phyloP scores from a whole-genome alignment of 768 basidiomycete species.

The Lepiota subincarnata region DNA sequence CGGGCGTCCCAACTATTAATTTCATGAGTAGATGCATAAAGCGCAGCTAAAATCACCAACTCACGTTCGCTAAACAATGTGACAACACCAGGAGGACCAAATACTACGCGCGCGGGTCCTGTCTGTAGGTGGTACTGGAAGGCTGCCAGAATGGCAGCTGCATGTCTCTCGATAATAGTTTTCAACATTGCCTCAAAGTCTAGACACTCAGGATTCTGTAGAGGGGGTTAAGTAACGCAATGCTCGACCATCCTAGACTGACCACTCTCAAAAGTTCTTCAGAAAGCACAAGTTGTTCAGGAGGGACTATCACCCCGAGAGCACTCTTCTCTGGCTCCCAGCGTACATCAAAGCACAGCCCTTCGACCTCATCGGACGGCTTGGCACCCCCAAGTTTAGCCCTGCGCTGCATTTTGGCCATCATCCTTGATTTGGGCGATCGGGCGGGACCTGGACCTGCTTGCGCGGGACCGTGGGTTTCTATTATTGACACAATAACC shows the following conservation, averaged over 20 bases:
- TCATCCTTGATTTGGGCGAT: conserved; percentile 46
- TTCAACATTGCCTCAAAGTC: conserved; percentile 71
- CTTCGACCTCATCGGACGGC: conserved; percentile 76
- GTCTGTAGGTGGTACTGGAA: conserved; percentile 54
- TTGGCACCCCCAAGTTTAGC: conserved; percentile 51
- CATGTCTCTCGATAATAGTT: conserved; percentile 62
- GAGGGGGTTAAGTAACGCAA: conserved; percentile 1
- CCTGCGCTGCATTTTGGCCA: conserved; percentile 60
- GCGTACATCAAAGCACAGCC: conserved; percentile 58
- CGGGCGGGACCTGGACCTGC: conserved; percentile 44
- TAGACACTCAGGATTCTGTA: conserved; percentile 59
- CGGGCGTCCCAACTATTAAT: conserved; percentile 45
- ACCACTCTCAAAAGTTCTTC: conserved; percentile 53
- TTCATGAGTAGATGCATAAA: background rate
- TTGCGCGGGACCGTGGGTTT: conserved; percentile 37
- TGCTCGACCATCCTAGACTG: conserved; percentile 24
- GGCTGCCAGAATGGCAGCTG: conserved; percentile 52
- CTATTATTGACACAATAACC: conserved; percentile 67
- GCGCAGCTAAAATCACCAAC: conserved; percentile 21
- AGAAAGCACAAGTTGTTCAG: conserved; percentile 40
- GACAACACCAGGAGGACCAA: conserved; percentile 59
- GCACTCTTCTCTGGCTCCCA: conserved; percentile 77
- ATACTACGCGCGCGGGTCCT: conserved; percentile 46
- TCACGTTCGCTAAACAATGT: conserved; percentile 48
- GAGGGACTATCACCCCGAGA: conserved; percentile 53